Percentiles rank a stretch among this genome's conserved stretches.
Conservation (phyloP, 768 basidiomycete species). For the Galerina sulciceps region DNA sequence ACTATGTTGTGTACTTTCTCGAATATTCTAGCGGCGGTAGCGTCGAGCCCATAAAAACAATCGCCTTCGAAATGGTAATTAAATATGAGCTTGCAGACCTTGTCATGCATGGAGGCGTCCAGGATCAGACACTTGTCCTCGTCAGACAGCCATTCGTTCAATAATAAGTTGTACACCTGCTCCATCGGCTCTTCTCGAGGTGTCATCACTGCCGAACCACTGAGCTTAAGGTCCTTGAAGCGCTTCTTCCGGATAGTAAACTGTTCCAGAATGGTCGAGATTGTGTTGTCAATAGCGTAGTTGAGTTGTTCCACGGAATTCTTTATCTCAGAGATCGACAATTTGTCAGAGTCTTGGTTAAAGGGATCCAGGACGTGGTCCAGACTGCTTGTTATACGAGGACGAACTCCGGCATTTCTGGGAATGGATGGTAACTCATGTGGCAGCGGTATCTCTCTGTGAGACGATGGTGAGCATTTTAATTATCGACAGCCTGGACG, state of each 20-base stretch:
- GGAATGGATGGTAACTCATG: no score
- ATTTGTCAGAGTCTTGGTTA: background rate
- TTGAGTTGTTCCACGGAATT: background rate
- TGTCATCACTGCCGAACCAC: background rate
- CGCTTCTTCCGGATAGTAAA: background rate
- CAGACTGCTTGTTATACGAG: background rate
- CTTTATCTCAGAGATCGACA: conserved; percentile 1
- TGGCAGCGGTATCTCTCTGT: no score
- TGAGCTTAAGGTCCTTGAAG: background rate
- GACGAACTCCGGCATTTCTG: no score
- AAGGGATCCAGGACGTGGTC: background rate
- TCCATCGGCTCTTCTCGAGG: background rate
- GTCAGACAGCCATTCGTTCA: background rate
- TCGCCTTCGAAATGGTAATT: background rate
- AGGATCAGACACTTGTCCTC: background rate
- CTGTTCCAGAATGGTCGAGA: background rate
- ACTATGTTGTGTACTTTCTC: background rate
- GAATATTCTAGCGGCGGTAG: background rate
- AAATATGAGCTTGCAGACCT: background rate
- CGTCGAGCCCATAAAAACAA: conserved; percentile 2
- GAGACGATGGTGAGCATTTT: no score
- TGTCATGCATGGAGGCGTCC: conserved; percentile 9
- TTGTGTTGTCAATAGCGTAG: conserved; percentile 1
- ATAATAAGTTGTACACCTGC: background rate
- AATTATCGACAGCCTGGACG: no score